A percentile compares a stretch with the other conserved stretches of the same genome.
These are phyloP conservation scores for Aspergillus melleus DNA, from an alignment of 2,329 filamentous ascomycete species.

Conservation along the genomic window DNA sequence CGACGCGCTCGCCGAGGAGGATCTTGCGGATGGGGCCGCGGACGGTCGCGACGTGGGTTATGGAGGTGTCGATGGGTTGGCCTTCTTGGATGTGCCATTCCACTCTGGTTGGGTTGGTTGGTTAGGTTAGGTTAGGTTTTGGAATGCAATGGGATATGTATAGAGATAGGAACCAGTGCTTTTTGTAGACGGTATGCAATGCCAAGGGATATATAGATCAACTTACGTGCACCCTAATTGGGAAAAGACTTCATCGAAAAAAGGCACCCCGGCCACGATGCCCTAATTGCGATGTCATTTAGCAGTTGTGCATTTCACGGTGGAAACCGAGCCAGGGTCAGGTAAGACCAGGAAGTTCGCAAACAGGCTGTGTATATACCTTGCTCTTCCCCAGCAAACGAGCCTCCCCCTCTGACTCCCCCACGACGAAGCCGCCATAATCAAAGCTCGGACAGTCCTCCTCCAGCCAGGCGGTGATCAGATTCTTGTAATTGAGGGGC, in stretches of 20 bases:
- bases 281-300: constrained; percentile 51
- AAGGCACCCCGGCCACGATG: constrained; percentile 86
- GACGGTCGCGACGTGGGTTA: constrained; percentile 74
- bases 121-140: background rate
- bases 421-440: constrained; percentile 96
- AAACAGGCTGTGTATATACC: constrained; percentile 32
- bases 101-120: constrained; percentile 52
- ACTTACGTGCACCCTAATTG: constrained; percentile 79
- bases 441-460: constrained; percentile 97
- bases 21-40: constrained; percentile 78
- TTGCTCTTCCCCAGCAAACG: constrained; percentile 58
- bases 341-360: background rate
- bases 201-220: background rate
- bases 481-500: constrained; percentile 78
- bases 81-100: constrained; percentile 86
- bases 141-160: too few species aligned
- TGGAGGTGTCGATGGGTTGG: constrained; percentile 58
- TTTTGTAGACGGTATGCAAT: background rate
- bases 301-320: background rate
- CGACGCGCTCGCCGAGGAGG: constrained; percentile 89
- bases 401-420: constrained; percentile 51
- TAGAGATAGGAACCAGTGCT: too few species aligned
- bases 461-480: constrained; percentile 81
- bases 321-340: too few species aligned
- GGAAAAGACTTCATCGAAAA: constrained; percentile 89